Conservation (phyloP, 1,284 basidiomycete species). For the Microbotryum silenes-acaulis region DNA sequence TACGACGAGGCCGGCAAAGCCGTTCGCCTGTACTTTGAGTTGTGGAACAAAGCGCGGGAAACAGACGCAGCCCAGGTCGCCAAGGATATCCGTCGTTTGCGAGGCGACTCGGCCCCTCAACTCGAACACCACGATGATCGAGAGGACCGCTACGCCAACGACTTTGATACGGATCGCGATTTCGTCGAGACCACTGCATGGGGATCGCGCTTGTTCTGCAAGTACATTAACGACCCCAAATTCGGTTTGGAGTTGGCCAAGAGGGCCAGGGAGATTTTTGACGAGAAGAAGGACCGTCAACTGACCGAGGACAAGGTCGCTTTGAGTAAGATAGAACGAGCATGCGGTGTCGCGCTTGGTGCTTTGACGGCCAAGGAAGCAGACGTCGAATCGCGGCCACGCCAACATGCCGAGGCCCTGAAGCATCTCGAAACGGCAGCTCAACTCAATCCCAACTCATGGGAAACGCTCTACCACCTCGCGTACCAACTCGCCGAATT, state of each 20-base stretch:
- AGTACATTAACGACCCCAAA: constrained; percentile 34
- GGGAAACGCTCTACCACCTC: constrained; percentile 64
- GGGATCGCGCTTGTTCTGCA: constrained; percentile 65
- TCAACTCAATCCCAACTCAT: constrained; percentile 52
- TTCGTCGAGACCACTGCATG: constrained; percentile 67
- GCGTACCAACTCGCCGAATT: constrained; percentile 65
- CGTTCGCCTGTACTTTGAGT: constrained; percentile 70
- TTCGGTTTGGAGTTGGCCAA: constrained; percentile 40
- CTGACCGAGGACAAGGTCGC: constrained; percentile 46
- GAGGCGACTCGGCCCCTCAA: background rate
- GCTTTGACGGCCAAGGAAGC: constrained; percentile 58
- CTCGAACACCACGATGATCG: constrained; percentile 13
- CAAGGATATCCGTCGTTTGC: background rate
- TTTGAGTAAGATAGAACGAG: constrained; percentile 52
- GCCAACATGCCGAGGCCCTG: constrained; percentile 55
- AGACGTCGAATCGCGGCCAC: constrained; percentile 55
- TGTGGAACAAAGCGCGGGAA: constrained; percentile 69
- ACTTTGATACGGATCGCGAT: constrained; percentile 22
- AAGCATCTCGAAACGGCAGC: constrained; percentile 53
- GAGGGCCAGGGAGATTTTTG: constrained; percentile 52
- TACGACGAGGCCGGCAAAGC: constrained; percentile 62
- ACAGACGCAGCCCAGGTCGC: constrained; percentile 46
- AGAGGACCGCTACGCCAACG: constrained; percentile 13
- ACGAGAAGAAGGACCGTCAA: constrained; percentile 50
- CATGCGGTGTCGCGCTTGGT: constrained; percentile 59